Evolutionary conservation across 225 moss, liverwort and hornwort species (phyloP).

Genomic region (Climacium dendroides): DNA sequence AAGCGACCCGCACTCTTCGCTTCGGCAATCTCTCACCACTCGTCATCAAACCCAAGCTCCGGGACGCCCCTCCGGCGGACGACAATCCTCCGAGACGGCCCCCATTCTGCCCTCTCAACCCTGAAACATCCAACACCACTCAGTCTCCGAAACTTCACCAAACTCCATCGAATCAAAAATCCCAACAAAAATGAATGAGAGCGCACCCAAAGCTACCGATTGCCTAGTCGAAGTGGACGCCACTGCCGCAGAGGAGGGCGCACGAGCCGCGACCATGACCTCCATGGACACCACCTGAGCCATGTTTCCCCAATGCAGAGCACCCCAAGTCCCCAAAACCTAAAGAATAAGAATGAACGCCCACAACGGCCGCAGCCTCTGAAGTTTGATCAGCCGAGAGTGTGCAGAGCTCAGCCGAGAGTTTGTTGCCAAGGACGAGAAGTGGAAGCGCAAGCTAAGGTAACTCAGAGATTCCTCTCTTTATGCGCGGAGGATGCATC

Average conservation of each 20-base stretch:
- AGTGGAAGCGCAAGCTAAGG: background rate
- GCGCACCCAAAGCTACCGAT: background rate
- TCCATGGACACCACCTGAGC: slow-evolving; percentile 11
- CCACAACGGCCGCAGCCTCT: background rate
- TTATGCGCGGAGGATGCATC: background rate
- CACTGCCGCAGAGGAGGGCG: slow-evolving; percentile 2
- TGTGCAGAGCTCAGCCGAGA: background rate
- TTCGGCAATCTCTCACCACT: background rate
- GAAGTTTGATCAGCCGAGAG: no score
- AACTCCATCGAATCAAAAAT: background rate
- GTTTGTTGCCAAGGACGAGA: background rate
- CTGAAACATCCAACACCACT: background rate
- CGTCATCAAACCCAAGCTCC: background rate
- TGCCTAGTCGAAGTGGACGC: slow-evolving; percentile 14
- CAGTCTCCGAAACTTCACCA: background rate
- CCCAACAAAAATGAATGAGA: background rate
- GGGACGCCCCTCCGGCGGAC: background rate
- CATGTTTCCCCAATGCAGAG: background rate
- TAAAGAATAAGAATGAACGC: background rate
- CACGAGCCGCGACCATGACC: background rate
- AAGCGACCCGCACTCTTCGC: background rate
- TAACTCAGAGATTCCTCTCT: background rate
- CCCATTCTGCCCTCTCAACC: slow-evolving; percentile 2
- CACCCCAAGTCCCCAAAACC: background rate
- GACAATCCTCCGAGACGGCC: background rate